Base-by-base conservation (phyloP, 2,329 filamentous ascomycete genomes). In the Aspergillus clavatus region DNA sequence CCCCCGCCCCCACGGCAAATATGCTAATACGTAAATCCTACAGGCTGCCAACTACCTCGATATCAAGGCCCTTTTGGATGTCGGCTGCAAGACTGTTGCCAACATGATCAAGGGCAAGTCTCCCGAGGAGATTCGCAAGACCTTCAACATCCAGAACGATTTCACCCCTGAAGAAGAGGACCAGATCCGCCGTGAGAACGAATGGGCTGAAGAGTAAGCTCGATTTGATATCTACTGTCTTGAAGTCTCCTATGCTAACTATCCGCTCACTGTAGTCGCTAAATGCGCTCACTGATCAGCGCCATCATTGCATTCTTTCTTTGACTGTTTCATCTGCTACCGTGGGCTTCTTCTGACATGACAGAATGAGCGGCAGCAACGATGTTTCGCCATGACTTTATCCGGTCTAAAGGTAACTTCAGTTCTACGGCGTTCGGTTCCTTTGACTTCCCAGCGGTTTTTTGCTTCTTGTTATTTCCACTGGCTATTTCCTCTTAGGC, bases 71-170 rank as follows among this genome's bases (percentile, higher is more conserved):
- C 86, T 98, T 1, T 84, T 98, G 22, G 93, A 98, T 55, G 91
- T 97, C 48, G 93, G 93, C 51, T 98, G 93, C 82, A 98, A 98
- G 82, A 98, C 93, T 0, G 93, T 98, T 12, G 93, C 93, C 51
- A 98, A 98, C 75, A 98, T 98, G 93, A 98, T 98, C 79, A 98
- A 98, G 86, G 93, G 93, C 74, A 98, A 98, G 80, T 95, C 89
- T 0, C 93, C 93, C 3, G 93, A 98, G 69, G 93, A 98, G 76
- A 98, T 98, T 62, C 87, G 93, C 41, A 98, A 97, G 80, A 98
- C 93, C 0, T 98, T 98, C 78, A 98, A 98, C 75, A 98, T 98
- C 63, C 93, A 94, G 63, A 98, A 98, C 62, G 93, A 98, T 70
- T 98, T 98, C 74, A 97, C 93, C 0, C 89, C 91, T 2, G 93